These are phyloP conservation scores for Aspergillus eucalypticola DNA, from an alignment of 2,329 filamentous ascomycete genomes.

Conservation along the genomic window DNA sequence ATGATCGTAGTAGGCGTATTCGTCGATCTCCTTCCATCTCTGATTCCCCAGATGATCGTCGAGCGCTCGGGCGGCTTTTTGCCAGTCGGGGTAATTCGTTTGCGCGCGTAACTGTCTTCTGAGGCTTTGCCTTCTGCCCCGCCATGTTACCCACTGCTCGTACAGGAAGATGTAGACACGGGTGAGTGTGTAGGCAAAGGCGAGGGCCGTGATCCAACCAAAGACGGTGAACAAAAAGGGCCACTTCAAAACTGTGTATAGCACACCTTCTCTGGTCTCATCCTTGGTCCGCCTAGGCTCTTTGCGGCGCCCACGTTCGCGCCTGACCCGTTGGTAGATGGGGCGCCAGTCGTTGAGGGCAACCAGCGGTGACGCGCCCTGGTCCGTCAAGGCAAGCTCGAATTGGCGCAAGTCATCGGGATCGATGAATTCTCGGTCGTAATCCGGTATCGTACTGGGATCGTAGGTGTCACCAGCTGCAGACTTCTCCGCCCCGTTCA, in stretches of 20 bases:
- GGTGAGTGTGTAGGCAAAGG: conserved; percentile 74
- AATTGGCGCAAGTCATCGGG: conserved; percentile 75
- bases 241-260: conserved; percentile 89
- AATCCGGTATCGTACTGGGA: conserved; percentile 71
- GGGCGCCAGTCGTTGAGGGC: conserved; percentile 97
- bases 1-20: conserved; percentile 80
- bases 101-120: conserved; percentile 70
- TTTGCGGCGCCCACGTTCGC: conserved; percentile 48
- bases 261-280: conserved; percentile 89
- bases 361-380: conserved; percentile 75
- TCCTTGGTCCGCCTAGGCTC: conserved; percentile 65
- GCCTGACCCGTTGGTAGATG: conserved; percentile 69
- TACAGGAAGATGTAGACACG: conserved; percentile 89
- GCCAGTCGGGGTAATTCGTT: conserved; percentile 79
- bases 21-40: conserved; percentile 51
- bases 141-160: conserved; percentile 88
- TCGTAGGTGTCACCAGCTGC: conserved; percentile 61
- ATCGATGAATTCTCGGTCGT: conserved; percentile 72
- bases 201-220: conserved; percentile 75
- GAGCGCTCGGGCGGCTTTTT: conserved; percentile 72
- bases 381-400: conserved; percentile 76
- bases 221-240: conserved; percentile 79
- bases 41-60: conserved; percentile 77
- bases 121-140: conserved; percentile 72
- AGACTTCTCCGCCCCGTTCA: conserved; percentile 32